Evolutionary conservation across 2,329 filamentous ascomycete genomes (phyloP), one percentile per base, ranked within the genome.

Genomic region (Myriangium duriaei): DNA sequence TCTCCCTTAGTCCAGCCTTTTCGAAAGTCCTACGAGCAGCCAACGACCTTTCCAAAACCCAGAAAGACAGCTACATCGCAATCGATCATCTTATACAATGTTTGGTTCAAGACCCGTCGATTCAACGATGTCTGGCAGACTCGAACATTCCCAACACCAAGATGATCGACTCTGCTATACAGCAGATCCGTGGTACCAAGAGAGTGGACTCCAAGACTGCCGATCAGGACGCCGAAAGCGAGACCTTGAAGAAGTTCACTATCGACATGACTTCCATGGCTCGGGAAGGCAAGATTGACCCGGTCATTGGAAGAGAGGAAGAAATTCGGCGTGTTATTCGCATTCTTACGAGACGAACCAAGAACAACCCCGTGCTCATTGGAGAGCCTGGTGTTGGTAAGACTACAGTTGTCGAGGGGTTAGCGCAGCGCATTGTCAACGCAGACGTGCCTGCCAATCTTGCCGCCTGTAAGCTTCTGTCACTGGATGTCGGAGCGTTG

Each of bases 381-480:
- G 91, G 91, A 65, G 87, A 96, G 57, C 88, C 91, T 24, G 91
- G 91, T 77, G 91, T 96, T 15, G 91, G 91, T 56, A 98, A 98
- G 69, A 98, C 91, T 4, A 95, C 91, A 4, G 87, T 98, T 40
- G 86, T 96, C 34, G 91, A 98, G 65, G 91, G 91, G 52, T 71
- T 98, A 42, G 91, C 91, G 18, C 84, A 87, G 58, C 81, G 91
- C 36, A 96, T 98, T 45, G 86, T 95, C 65, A 94, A 96, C 54
- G 79, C 83, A 42, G 91, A 98, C 68, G 86, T 98, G 3, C 91
- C 91, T 24, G 86, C 93, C 57, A 95, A 95, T 52, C 70, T 98
- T 39, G 86, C 91, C 37, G 79, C 84, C 42, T 98, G 91, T 72
- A 91, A 82, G 59, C 71, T 98, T 43, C 77, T 98, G 40, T 95